phyloP scores from a whole-genome alignment of 495 filamentous ascomycete species.

The Aspergillus heteromorphus region DNA sequence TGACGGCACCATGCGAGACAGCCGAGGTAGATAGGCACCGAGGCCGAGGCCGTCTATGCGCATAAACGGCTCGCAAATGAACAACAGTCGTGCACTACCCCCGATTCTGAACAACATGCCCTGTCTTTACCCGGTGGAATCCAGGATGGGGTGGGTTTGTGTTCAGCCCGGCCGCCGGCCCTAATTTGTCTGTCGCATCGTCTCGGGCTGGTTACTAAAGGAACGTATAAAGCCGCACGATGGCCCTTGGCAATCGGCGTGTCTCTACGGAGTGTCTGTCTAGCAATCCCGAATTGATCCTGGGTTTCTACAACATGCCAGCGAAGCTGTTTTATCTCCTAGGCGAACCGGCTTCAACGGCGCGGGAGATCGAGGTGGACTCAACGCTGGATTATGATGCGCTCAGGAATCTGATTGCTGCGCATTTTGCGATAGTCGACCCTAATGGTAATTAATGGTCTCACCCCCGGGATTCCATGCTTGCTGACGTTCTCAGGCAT shows the following conservation, averaged over 20 bases:
- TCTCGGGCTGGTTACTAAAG: background rate
- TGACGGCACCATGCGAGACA: background rate
- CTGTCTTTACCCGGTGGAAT: background rate
- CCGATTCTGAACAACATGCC: background rate
- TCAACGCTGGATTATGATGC: constrained; percentile 15
- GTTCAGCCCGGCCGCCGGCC: background rate
- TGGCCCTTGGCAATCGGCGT: background rate
- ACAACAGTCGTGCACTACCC: background rate
- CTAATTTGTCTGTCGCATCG: background rate
- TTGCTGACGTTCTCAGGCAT: constrained; percentile 4
- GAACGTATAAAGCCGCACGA: background rate
- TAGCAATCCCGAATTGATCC: background rate
- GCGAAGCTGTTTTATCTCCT: constrained; percentile 19
- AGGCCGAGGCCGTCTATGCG: background rate
- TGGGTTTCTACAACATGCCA: background rate
- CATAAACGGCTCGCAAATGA: background rate
- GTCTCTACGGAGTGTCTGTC: background rate
- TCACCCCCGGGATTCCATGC: background rate
- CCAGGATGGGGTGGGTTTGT: background rate
- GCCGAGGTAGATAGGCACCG: background rate
- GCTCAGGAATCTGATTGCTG: constrained; percentile 19
- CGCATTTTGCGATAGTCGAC: constrained; percentile 18
- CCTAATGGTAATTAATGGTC: constrained; percentile 5
- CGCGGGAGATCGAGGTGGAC: constrained; percentile 16
- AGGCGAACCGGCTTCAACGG: constrained; percentile 18